Conservation (phyloP, 176 grass and related monocot genomes). For the Hordeum marinum region DNA sequence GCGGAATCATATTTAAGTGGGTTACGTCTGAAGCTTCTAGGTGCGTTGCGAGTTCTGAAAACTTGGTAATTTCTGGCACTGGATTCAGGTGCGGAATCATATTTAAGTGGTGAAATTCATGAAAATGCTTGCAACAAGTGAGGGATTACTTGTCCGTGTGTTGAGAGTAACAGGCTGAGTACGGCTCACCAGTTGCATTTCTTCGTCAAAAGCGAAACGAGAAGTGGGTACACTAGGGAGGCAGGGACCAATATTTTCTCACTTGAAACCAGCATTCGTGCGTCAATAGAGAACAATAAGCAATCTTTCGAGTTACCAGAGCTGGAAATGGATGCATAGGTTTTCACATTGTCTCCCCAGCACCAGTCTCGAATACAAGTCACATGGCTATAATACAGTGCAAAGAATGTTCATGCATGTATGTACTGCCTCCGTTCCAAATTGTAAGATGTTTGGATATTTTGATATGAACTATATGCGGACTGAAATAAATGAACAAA, state of each 20-base stretch:
- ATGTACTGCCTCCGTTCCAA: too few species aligned
- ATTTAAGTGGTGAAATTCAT: background rate
- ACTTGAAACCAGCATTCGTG: background rate
- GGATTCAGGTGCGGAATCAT: background rate
- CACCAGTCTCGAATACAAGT: too few species aligned
- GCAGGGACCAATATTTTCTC: background rate
- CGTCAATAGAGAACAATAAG: background rate
- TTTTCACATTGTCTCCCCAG: background rate
- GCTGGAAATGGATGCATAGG: background rate
- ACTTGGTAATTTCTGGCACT: background rate
- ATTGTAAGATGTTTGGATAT: too few species aligned
- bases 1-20: too few species aligned
- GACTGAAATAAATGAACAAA: too few species aligned
- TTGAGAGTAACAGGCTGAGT: too few species aligned
- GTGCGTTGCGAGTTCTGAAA: background rate
- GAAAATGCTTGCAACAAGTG: background rate
- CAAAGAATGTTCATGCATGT: too few species aligned
- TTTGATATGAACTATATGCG: too few species aligned
- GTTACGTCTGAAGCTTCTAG: background rate
- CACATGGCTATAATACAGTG: too few species aligned
- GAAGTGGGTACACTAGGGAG: background rate
- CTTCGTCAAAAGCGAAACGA: background rate
- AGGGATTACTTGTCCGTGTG: too few species aligned
- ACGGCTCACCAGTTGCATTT: too few species aligned
- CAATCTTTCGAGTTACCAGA: background rate